Evolutionary conservation across 805 yeast genomes (phyloP).

Genomic region (Kodamaea sagamina): DNA sequence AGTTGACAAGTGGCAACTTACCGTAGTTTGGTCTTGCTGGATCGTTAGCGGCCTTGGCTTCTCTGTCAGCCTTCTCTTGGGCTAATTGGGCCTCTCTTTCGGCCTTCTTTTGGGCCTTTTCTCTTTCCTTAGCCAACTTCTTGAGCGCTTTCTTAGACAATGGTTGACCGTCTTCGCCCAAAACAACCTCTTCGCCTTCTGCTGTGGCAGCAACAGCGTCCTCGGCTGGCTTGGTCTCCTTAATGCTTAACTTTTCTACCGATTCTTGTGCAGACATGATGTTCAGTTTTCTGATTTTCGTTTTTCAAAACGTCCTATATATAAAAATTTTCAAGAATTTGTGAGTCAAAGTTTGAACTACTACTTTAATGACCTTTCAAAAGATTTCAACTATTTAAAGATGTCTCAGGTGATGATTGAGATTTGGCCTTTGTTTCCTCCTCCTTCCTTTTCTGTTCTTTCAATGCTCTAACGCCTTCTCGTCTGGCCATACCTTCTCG

Average conservation of each 20-base stretch:
- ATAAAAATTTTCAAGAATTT: background rate
- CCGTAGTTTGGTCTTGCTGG: slow-evolving; percentile 90
- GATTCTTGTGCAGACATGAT: slow-evolving; percentile 30
- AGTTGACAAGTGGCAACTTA: slow-evolving; percentile 81
- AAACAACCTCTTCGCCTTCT: slow-evolving; percentile 28
- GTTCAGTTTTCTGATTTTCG: slow-evolving; percentile 2
- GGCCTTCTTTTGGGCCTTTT: slow-evolving; percentile 89
- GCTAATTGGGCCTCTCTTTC: slow-evolving; percentile 89
- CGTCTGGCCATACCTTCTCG: slow-evolving; percentile 50
- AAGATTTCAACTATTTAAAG: no score
- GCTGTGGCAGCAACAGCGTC: slow-evolving; percentile 18
- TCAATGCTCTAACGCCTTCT: slow-evolving; percentile 22
- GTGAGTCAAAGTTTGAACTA: no score
- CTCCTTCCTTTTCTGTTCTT: slow-evolving; percentile 35
- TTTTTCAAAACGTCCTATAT: slow-evolving; percentile 4
- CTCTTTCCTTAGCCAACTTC: slow-evolving; percentile 90
- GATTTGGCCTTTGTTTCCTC: slow-evolving; percentile 12
- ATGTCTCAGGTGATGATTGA: no score
- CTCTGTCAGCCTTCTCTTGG: slow-evolving; percentile 80
- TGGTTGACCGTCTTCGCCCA: slow-evolving; percentile 81
- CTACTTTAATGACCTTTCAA: no score
- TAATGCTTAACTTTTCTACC: slow-evolving; percentile 25
- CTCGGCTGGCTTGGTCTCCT: slow-evolving; percentile 11
- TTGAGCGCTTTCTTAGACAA: slow-evolving; percentile 91
- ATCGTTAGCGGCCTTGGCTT: slow-evolving; percentile 70